Evolutionary conservation across 2,329 filamentous ascomycete species (phyloP), one percentile per base, ranked within the genome.

Genomic region (Esteya vermicola): DNA sequence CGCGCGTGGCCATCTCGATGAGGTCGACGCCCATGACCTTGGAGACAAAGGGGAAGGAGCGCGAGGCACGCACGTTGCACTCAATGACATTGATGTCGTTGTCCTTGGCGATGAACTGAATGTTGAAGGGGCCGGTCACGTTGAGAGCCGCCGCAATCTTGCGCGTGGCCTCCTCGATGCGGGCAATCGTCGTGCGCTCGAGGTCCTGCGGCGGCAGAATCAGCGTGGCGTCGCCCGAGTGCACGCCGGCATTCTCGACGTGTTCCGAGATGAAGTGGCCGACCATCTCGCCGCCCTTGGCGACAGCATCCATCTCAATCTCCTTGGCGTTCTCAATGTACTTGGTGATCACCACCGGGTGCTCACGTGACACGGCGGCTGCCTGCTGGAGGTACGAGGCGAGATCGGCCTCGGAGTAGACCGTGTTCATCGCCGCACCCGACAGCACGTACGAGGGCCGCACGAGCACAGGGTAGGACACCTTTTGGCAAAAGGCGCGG

Each of bases 81-180:
- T 98, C 91, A 48, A 98, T 98, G 49, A 98, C 91, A 70, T 96
- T 96, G 69, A 98, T 96, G 50, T 96, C 89, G 58, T 96, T 96
- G 59, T 96, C 88, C 67, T 96, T 96, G 53, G 91, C 91, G 53
- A 98, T 98, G 66, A 98, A 96, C 59, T 98, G 91, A 47, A 98
- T 98, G 64, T 98, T 98, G 73, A 82, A 95, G 19, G 91, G 91
- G 37, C 91, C 91, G 31, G 91, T 96, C 42, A 98, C 81, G 57
- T 96, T 95, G 43, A 96, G 72, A 14, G 91, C 89, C 46, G 82
- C 79, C 49, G 82, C 91, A 51, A 98, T 96, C 72, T 96, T 96
- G 50, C 81, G 73, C 13, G 91, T 96, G 4, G 91, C 91, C 58
- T 95, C 88, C 58, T 89, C 86, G 43, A 98, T 96, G 49, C 89